Conservation (phyloP, 306 rosid species). For the Prosopis cineraria region DNA sequence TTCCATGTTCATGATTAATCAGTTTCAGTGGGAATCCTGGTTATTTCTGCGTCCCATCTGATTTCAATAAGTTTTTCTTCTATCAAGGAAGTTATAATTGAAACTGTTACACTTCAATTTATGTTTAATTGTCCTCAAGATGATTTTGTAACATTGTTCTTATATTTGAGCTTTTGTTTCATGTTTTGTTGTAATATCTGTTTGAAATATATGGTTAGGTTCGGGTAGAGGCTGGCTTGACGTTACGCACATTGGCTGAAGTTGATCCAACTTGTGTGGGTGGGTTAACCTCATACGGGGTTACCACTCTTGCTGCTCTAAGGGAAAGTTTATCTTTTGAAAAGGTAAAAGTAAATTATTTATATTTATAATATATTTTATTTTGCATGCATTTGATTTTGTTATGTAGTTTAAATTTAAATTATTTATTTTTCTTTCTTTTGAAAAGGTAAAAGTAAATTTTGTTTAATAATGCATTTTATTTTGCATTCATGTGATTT, state of each 20-base stretch:
- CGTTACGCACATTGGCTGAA: conserved; percentile 86
- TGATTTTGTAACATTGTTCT: conserved; percentile 17
- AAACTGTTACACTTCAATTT: conserved; percentile 19
- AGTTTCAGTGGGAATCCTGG: background rate
- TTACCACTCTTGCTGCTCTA: conserved; percentile 83
- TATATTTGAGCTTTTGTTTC: conserved; percentile 3
- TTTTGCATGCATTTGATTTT: background rate
- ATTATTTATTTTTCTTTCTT: background rate
- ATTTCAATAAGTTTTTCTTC: background rate
- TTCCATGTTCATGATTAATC: background rate
- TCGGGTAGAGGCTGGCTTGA: conserved; percentile 91
- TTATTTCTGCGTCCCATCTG: background rate
- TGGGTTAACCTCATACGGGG: conserved; percentile 90
- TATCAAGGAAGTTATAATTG: background rate
- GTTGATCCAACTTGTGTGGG: conserved; percentile 99
- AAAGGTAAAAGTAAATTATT: conserved; percentile 60
- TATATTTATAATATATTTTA: conserved; percentile 25
- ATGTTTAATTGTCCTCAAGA: conserved; percentile 1
- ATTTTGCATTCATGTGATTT: background rate
- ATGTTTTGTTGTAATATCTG: conserved; percentile 22
- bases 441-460: conserved; percentile 71
- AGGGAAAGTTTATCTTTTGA: conserved; percentile 90
- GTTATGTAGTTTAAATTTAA: background rate
- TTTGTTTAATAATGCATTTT: conserved; percentile 21
- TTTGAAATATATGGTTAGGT: conserved; percentile 57